Conservation (phyloP, 768 basidiomycete genomes). For the Boletus speciosus region DNA sequence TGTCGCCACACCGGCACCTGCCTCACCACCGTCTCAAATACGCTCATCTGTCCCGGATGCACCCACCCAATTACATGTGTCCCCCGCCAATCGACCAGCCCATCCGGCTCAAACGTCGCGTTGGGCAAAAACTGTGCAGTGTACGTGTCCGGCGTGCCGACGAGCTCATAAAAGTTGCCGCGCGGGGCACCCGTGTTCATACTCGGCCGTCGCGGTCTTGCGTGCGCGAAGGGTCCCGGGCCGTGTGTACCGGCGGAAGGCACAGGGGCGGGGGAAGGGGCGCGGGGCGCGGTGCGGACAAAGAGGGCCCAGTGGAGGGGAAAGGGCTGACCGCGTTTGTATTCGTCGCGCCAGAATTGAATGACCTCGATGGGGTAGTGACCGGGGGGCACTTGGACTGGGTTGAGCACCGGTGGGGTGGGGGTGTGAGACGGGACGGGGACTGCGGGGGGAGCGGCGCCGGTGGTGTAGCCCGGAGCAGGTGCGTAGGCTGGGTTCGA, state of each 20-base stretch:
- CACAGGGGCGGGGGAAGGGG: neutral
- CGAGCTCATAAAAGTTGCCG: constrained; percentile 29
- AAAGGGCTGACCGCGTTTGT: constrained; percentile 3
- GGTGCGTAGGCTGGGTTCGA: neutral
- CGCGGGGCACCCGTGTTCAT: neutral
- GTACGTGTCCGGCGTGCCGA: constrained; percentile 25
- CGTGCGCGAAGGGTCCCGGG: neutral
- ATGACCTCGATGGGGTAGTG: constrained; percentile 24
- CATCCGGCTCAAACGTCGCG: constrained; percentile 6
- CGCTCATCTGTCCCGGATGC: constrained; percentile 4
- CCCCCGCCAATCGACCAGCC: constrained; percentile 24
- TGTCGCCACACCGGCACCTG: constrained; percentile 20
- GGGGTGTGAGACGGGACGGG: neutral
- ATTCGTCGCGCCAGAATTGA: constrained; percentile 29
- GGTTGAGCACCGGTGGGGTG: constrained; percentile 2
- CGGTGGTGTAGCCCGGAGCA: neutral
- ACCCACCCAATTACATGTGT: constrained; percentile 23
- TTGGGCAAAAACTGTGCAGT: constrained; percentile 11
- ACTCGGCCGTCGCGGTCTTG: neutral
- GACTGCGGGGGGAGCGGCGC: neutral
- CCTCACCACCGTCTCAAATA: constrained; percentile 15
- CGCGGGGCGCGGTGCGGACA: constrained; percentile 17
- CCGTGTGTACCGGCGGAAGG: neutral
- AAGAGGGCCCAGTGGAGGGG: constrained; percentile 31
- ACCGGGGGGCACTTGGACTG: constrained; percentile 16